phyloP scores from a whole-genome alignment of 331 rosid genomes.

The Erythrophleum ivorense region DNA sequence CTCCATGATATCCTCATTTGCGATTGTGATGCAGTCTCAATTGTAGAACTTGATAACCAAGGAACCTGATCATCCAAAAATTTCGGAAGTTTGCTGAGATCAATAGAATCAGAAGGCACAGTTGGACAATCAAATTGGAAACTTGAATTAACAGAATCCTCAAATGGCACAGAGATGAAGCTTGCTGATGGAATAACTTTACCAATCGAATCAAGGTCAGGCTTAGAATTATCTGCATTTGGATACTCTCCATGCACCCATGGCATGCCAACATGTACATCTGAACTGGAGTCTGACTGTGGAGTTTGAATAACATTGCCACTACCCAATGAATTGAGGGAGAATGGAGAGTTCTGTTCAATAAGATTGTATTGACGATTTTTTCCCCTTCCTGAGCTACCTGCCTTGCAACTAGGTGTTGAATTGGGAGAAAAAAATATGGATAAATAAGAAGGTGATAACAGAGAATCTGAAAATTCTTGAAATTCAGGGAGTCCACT shows the following conservation, averaged over 20 bases:
- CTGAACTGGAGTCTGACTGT: constrained; percentile 61
- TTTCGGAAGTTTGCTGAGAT: constrained; percentile 59
- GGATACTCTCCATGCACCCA: constrained; percentile 44
- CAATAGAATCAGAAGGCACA: constrained; percentile 58
- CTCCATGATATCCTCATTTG: constrained; percentile 82
- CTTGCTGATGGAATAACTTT: constrained; percentile 51
- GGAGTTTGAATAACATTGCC: constrained; percentile 86
- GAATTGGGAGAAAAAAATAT: constrained; percentile 48
- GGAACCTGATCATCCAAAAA: constrained; percentile 56
- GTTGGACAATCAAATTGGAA: constrained; percentile 74
- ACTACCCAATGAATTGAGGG: constrained; percentile 62
- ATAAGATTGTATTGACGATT: constrained; percentile 32
- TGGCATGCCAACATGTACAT: constrained; percentile 48
- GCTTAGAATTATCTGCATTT: constrained; percentile 44
- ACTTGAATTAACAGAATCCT: constrained; percentile 64
- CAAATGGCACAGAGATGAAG: constrained; percentile 44
- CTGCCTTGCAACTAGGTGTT: constrained; percentile 44
- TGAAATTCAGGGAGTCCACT: constrained; percentile 48
- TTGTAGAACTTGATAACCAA: constrained; percentile 60
- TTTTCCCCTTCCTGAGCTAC: constrained; percentile 42
- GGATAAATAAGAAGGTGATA: constrained; percentile 43
- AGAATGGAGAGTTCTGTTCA: constrained; percentile 67
- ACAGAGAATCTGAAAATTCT: constrained; percentile 51
- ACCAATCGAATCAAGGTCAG: constrained; percentile 46
- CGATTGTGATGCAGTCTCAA: constrained; percentile 57